Evolutionary conservation across 2,329 filamentous ascomycete genomes (phyloP).

Genomic region (Diplodia scrobiculata): DNA sequence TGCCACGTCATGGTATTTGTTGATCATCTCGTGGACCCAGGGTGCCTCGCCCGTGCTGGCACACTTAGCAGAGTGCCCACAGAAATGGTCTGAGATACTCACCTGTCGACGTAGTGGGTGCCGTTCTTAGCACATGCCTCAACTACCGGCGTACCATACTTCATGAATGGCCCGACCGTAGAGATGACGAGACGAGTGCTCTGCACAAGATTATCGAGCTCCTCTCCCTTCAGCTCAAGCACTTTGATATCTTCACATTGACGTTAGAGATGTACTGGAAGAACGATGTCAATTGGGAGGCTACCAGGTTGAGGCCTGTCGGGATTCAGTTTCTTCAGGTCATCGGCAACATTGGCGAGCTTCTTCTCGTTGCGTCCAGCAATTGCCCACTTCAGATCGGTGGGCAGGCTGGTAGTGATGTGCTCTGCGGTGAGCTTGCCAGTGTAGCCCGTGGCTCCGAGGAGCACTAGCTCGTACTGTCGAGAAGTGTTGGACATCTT

Average conservation of each 20-base stretch:
- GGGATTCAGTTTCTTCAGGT: slow-evolving; percentile 66
- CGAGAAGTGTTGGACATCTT: slow-evolving; percentile 34
- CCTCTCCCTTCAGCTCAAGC: slow-evolving; percentile 47
- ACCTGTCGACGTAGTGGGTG: slow-evolving; percentile 68
- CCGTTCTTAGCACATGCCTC: slow-evolving; percentile 65
- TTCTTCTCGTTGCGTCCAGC: slow-evolving; percentile 80
- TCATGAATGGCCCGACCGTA: slow-evolving; percentile 64
- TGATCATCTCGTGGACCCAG: slow-evolving; percentile 64
- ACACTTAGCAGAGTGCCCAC: background rate
- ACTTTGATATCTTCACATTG: slow-evolving; percentile 42
- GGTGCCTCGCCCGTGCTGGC: slow-evolving; percentile 62
- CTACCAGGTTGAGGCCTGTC: slow-evolving; percentile 72
- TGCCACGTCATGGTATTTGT: slow-evolving; percentile 62
- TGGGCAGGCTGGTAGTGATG: slow-evolving; percentile 69
- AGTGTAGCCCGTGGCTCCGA: slow-evolving; percentile 79
- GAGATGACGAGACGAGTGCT: slow-evolving; percentile 63
- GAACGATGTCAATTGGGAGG: slow-evolving; percentile 2
- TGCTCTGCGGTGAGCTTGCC: slow-evolving; percentile 76
- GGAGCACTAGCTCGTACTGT: slow-evolving; percentile 66
- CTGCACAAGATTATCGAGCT: slow-evolving; percentile 55
- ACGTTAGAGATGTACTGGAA: background rate
- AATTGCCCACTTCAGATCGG: slow-evolving; percentile 82
- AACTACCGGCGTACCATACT: slow-evolving; percentile 65
- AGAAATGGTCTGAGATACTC: slow-evolving; percentile 32
- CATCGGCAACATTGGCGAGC: slow-evolving; percentile 67